Conservation (phyloP, 2,329 filamentous ascomycete species). For the Sarocladium kiliense region DNA sequence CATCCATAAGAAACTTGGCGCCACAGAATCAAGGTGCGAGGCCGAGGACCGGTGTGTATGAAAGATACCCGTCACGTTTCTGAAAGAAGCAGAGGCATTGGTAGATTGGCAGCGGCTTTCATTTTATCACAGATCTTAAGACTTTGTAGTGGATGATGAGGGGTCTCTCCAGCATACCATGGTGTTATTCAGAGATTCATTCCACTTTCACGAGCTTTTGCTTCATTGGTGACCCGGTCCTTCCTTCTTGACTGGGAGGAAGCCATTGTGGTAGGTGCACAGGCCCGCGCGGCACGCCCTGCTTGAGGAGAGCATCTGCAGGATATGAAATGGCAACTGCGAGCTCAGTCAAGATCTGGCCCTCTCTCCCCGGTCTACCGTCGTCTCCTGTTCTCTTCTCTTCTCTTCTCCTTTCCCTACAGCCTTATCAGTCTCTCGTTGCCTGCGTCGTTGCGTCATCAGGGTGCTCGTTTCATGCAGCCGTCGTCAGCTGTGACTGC, state of each 20-base stretch:
- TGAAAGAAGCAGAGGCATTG: background rate
- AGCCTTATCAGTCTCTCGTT: background rate
- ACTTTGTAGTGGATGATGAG: background rate
- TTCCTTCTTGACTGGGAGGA: no score
- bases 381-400: background rate
- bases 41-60: constrained; percentile 16
- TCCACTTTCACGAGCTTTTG: background rate
- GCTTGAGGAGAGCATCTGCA: no score
- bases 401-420: background rate
- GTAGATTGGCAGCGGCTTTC: background rate
- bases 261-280: no score
- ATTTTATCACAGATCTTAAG: background rate
- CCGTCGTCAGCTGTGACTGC: background rate
- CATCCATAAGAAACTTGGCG: constrained; percentile 22
- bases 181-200: background rate
- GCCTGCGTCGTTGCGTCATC: background rate
- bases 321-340: no score
- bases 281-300: background rate
- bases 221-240: no score
- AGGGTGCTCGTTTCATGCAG: background rate
- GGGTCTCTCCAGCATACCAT: background rate
- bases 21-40: constrained; percentile 17
- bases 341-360: no score
- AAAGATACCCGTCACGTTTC: constrained; percentile 34
- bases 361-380: background rate